Conservation (phyloP, 176 grass and related monocot genomes). For the Aegilops umbellulata region DNA sequence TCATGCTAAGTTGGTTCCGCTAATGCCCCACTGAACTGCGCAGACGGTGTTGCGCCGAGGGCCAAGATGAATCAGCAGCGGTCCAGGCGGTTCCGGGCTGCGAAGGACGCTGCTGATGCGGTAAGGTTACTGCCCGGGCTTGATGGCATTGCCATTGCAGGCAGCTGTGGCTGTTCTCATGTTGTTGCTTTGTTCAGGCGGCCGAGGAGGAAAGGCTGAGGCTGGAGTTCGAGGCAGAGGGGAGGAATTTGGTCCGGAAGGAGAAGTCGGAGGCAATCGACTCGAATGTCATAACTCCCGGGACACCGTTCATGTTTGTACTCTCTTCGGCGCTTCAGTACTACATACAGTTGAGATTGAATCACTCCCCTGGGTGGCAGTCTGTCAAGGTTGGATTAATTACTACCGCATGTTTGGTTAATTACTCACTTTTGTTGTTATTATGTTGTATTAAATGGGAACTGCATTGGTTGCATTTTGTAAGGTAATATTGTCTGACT, state of each 20-base stretch:
- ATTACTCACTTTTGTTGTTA: conserved; percentile 33
- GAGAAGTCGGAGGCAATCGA: conserved; percentile 71
- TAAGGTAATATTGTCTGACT: conserved; percentile 96
- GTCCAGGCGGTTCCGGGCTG: conserved; percentile 81
- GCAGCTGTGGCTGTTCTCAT: conserved; percentile 12
- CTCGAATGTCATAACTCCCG: conserved; percentile 94
- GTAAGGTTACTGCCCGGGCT: conserved; percentile 30
- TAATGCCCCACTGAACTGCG: neutral
- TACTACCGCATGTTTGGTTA: conserved; percentile 25
- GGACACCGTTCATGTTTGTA: conserved; percentile 86
- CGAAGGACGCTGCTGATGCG: conserved; percentile 78
- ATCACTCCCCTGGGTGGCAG: conserved; percentile 74
- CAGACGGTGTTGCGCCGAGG: conserved; percentile 90
- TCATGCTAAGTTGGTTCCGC: neutral
- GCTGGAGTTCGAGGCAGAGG: conserved; percentile 69
- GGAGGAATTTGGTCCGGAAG: conserved; percentile 49
- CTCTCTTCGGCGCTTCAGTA: conserved; percentile 89
- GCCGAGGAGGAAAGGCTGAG: conserved; percentile 83
- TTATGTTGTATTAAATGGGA: conserved; percentile 36
- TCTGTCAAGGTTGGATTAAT: conserved; percentile 72
- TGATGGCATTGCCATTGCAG: neutral
- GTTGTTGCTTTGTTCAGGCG: conserved; percentile 50
- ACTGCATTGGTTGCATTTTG: conserved; percentile 52
- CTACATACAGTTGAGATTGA: conserved; percentile 89
- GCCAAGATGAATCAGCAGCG: conserved; percentile 99